Base-by-base conservation (phyloP, 306 rosid species). In the Malus sieversii region DNA sequence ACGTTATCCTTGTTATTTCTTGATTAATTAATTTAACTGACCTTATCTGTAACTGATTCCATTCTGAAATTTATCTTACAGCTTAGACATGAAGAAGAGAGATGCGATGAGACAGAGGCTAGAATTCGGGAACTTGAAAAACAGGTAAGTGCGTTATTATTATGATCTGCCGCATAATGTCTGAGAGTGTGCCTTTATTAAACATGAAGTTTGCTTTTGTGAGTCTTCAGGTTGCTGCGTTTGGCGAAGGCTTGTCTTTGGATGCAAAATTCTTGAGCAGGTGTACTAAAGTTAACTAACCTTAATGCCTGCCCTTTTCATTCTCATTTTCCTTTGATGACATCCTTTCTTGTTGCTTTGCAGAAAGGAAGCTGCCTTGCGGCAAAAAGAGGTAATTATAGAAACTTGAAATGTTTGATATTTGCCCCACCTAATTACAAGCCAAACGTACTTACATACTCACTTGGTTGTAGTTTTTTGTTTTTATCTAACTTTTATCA, bases 221-320 rank as follows among this genome's bases (percentile, higher is more conserved):
- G 67, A 80, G 74, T 71, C 75, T 79, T 81, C 80, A 93, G 98
- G 97, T 94, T 87, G 90, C 97, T 81, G 84, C 96, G 25, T 92
- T 91, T 38, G 98, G 93, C 67, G 97, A 94, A 86, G 98, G 96
- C 75, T 91, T 88, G 77, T 94, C 98, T 70, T 88, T 94, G 90
- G 98, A 94, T 85, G 98, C 98, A 78, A 94, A 94, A 87, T 97
- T 94, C 78, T 82, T 94, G 88, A 91, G 98, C 97, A 90, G 98
- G 98, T 89, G 73, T 78, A 81, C 84, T 81, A 30, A 68, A 83
- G 67, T 68, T 79, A 35, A 76, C 72, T 66, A 42, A 61, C 55
- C 80, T 86, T 68, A 78, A 65, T 42, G 69, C 71, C 66, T 68
- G 53, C 67, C 48, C 77, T 70, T 80, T 71, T 75, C 64, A 78